Evolutionary conservation across 2,329 filamentous ascomycete genomes (phyloP).

Genomic region (Talaromyces funiculosus): DNA sequence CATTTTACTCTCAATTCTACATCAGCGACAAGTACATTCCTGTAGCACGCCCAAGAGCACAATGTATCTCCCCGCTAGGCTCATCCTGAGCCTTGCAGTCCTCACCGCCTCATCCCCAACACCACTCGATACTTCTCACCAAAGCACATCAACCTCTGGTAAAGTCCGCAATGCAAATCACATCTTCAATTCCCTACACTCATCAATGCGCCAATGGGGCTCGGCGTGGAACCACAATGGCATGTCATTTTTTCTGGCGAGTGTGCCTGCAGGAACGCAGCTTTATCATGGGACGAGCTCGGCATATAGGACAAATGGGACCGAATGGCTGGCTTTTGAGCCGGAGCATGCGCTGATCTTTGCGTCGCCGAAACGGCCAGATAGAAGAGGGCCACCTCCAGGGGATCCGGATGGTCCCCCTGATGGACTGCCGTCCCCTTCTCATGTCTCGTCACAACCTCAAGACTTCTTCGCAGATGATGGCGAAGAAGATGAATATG

Average conservation of each 20-base stretch:
- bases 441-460: background rate
- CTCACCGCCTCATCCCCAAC: background rate
- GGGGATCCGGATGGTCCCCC: background rate
- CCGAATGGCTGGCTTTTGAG: conserved; percentile 72
- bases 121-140: background rate
- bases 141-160: background rate
- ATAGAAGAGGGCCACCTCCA: background rate
- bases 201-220: conserved; percentile 68
- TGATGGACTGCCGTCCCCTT: background rate
- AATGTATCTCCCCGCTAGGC: background rate
- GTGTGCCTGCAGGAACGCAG: conserved; percentile 58
- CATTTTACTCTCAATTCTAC: background rate
- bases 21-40: background rate
- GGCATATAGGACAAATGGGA: conserved; percentile 45
- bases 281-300: conserved; percentile 60
- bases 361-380: conserved; percentile 35
- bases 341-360: conserved; percentile 67
- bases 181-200: conserved; percentile 69
- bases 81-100: background rate
- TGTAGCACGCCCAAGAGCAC: background rate
- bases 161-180: conserved; percentile 49
- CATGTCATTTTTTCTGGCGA: conserved; percentile 63
- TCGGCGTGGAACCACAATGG: conserved; percentile 70
- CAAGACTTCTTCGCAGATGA: background rate
- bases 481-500: conserved; percentile 24